Conservation (phyloP, 768 basidiomycete genomes). For the Cystofilobasidium macerans region DNA sequence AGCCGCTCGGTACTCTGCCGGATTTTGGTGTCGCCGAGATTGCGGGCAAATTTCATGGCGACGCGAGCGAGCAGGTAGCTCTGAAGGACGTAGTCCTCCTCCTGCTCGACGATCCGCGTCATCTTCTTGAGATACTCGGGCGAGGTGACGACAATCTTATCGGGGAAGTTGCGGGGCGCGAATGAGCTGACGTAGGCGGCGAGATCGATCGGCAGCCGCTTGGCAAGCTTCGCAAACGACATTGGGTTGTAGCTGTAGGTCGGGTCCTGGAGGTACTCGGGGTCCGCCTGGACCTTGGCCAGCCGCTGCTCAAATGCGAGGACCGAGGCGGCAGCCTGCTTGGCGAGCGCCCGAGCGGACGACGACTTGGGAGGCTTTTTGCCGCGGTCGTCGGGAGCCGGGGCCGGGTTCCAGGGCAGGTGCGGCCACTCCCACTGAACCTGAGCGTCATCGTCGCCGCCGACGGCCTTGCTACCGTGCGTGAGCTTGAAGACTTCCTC, state of each 20-base stretch:
- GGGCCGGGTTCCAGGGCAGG: slow-evolving; percentile 18
- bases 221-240: slow-evolving; percentile 56
- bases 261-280: slow-evolving; percentile 64
- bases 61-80: slow-evolving; percentile 68
- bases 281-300: slow-evolving; percentile 66
- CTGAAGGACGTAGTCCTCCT: slow-evolving; percentile 48
- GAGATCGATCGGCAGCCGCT: slow-evolving; percentile 63
- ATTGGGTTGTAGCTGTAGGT: slow-evolving; percentile 79
- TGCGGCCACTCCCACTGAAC: neutral
- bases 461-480: neutral
- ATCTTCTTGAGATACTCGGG: slow-evolving; percentile 64
- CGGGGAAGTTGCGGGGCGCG: slow-evolving; percentile 57
- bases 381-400: slow-evolving; percentile 8
- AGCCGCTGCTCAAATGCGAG: slow-evolving; percentile 67
- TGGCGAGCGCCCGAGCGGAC: slow-evolving; percentile 30
- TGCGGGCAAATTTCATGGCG: slow-evolving; percentile 50
- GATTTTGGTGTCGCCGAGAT: slow-evolving; percentile 66
- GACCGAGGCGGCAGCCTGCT: slow-evolving; percentile 49
- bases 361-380: slow-evolving; percentile 16
- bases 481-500: slow-evolving; percentile 45
- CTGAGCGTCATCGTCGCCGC: slow-evolving; percentile 24
- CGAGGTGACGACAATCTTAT: slow-evolving; percentile 67
- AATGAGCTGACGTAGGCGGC: slow-evolving; percentile 76
- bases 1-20: slow-evolving; percentile 65
- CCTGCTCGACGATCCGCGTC: slow-evolving; percentile 55